phyloP scores from a whole-genome alignment of 768 basidiomycete species.

The Leccinum broughii region DNA sequence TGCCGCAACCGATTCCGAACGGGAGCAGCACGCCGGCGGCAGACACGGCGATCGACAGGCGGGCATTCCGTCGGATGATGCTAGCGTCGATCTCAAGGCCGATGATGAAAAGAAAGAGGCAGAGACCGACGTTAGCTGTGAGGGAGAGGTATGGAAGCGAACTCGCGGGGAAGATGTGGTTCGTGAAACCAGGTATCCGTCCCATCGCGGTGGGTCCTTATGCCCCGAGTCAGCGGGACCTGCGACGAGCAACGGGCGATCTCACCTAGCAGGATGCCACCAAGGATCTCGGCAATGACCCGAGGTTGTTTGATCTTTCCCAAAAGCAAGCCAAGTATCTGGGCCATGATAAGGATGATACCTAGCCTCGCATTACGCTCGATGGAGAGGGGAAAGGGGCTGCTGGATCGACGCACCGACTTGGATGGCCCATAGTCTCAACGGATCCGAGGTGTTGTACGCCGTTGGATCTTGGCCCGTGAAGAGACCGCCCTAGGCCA shows the following conservation, averaged over 20 bases:
- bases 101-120: slow-evolving; percentile 89
- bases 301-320: slow-evolving; percentile 78
- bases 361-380: slow-evolving; percentile 35
- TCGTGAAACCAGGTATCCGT: slow-evolving; percentile 84
- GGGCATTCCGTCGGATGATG: slow-evolving; percentile 76
- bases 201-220: slow-evolving; percentile 59
- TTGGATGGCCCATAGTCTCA: slow-evolving; percentile 78
- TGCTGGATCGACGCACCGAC: slow-evolving; percentile 46
- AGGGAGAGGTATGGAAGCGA: slow-evolving; percentile 81
- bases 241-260: slow-evolving; percentile 41
- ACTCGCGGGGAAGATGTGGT: slow-evolving; percentile 75
- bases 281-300: slow-evolving; percentile 93
- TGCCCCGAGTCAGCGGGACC: background rate
- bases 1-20: slow-evolving; percentile 81
- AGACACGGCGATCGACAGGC: slow-evolving; percentile 66
- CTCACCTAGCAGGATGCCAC: slow-evolving; percentile 78
- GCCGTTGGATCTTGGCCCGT: slow-evolving; percentile 69
- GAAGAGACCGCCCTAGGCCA: slow-evolving; percentile 68
- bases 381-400: background rate
- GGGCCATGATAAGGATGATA: slow-evolving; percentile 81
- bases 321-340: slow-evolving; percentile 66
- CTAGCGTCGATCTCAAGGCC: slow-evolving; percentile 87
- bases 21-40: slow-evolving; percentile 79
- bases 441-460: slow-evolving; percentile 65
- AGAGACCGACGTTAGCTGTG: slow-evolving; percentile 85